Base-by-base conservation (phyloP, 352 stramenopile genomes). In the Aphanomyces invadans region DNA sequence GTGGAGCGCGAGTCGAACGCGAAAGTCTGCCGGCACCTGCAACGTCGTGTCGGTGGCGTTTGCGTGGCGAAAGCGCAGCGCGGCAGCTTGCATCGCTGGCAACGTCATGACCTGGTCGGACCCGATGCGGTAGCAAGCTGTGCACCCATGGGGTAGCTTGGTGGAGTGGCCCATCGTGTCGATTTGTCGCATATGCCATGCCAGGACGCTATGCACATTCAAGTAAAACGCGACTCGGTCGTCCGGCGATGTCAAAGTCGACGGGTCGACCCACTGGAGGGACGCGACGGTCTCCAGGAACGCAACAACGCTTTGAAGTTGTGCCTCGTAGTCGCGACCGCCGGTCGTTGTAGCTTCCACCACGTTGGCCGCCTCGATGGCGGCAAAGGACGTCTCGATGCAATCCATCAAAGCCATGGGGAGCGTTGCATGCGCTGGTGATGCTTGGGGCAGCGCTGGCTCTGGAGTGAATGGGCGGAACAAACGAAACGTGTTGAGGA, bases 11-110 rank as follows among this genome's bases (percentile, higher is more conserved):
- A 95, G 76, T 61, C 76, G 86, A 1, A 92, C 39, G 1, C 86
- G 82, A 54, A 95, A 95, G 69, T 95, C 86, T n/a, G n/a, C n/a
- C n/a, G n/a, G n/a, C n/a, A n/a, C n/a, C n/a, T n/a, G n/a, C n/a
- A n/a, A n/a, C 36, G 36, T 15, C 36, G 36, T 15, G 36, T 15
- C 15, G 15, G 15, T n/a, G 5, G 29, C 42, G 12, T 29, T 11
- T 9, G 60, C 23, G n/a, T n/a, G 17, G 3, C 42, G 25, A 39
- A 23, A 3, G 21, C 60, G 28, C 33, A 67, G 15, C 19, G 39
- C n/a, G 76, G 77, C 46, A 91, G 90, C 83, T 59, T 94, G 83
- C 23, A 94, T 87, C 46, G 92, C 85, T 1, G 80, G 83, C 7
- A 94, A 72, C 26, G 85, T 91, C 45, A 94, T 11, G n/a, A 19